A percentile compares a stretch with the other conserved stretches of the same genome.
Conservation (phyloP, 768 basidiomycete species). For the Russula sp. region DNA sequence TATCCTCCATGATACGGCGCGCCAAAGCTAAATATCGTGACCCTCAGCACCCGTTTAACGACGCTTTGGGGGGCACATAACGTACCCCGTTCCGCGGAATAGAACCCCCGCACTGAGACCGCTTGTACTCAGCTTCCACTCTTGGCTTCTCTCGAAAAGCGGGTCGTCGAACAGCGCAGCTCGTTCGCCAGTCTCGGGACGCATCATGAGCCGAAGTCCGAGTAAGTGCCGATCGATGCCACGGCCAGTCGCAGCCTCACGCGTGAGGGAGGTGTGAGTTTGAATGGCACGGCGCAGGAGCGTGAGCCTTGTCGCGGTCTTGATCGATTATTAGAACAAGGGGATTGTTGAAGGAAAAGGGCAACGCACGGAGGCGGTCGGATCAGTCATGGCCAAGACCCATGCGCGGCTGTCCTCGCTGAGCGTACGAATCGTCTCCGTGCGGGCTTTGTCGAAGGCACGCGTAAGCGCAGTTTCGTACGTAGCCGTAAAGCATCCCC, state of each 20-base stretch:
- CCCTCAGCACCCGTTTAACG: not conserved
- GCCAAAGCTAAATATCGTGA: slow-evolving; percentile 55
- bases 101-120: slow-evolving; percentile 79
- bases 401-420: slow-evolving; percentile 69
- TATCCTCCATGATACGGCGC: slow-evolving; percentile 79
- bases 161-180: slow-evolving; percentile 71
- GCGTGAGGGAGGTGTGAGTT: slow-evolving; percentile 65
- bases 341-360: not conserved
- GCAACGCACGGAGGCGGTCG: slow-evolving; percentile 41
- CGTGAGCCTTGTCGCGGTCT: slow-evolving; percentile 33
- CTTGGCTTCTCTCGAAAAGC: slow-evolving; percentile 64
- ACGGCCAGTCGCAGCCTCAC: slow-evolving; percentile 70
- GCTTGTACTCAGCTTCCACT: slow-evolving; percentile 89
- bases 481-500: slow-evolving; percentile 73
- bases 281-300: slow-evolving; percentile 64
- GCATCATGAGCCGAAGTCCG: slow-evolving; percentile 65
- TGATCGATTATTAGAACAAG: not conserved
- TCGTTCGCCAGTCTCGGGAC: slow-evolving; percentile 46
- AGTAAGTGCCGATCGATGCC: slow-evolving; percentile 92
- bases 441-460: slow-evolving; percentile 80
- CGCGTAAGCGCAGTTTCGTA: slow-evolving; percentile 92
- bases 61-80: not conserved
- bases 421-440: slow-evolving; percentile 80
- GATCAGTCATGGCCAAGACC: slow-evolving; percentile 68
- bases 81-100: slow-evolving; percentile 84